Conservation (phyloP, 805 yeast species). For the Starmerella stigmatis region DNA sequence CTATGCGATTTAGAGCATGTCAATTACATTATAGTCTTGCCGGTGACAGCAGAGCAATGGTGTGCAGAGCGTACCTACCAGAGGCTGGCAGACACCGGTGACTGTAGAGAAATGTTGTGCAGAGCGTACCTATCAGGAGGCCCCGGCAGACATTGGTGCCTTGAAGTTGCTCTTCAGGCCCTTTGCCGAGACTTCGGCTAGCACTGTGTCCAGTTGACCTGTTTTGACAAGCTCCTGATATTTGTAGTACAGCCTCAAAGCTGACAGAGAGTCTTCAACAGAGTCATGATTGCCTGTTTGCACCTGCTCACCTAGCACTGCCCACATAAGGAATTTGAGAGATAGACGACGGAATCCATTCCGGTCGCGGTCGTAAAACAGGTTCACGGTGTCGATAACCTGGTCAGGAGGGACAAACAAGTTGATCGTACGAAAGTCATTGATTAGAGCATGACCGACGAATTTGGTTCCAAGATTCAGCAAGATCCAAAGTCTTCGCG, state of each 20-base stretch:
- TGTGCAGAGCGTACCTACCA: no score
- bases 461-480: constrained; percentile 81
- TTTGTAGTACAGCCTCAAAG: constrained; percentile 62
- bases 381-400: constrained; percentile 78
- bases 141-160: no score
- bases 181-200: constrained; percentile 52
- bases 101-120: no score
- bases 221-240: constrained; percentile 50
- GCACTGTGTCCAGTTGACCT: constrained; percentile 50
- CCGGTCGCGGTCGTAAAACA: constrained; percentile 62
- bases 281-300: constrained; percentile 95
- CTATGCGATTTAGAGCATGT: no score
- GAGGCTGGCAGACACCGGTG: no score
- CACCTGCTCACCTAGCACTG: constrained; percentile 59
- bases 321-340: constrained; percentile 76
- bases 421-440: constrained; percentile 89
- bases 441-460: constrained; percentile 87
- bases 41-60: no score
- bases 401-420: constrained; percentile 76
- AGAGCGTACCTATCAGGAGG: no score
- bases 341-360: constrained; percentile 59
- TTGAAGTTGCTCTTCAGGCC: constrained; percentile 32
- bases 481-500: constrained; percentile 80
- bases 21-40: no score
- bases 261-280: constrained; percentile 88